A percentile compares a stretch with the other conserved stretches of the same genome.
phyloP scores from a whole-genome alignment of 805 yeast genomes.

The Kluyveromyces dobzhanskii region DNA sequence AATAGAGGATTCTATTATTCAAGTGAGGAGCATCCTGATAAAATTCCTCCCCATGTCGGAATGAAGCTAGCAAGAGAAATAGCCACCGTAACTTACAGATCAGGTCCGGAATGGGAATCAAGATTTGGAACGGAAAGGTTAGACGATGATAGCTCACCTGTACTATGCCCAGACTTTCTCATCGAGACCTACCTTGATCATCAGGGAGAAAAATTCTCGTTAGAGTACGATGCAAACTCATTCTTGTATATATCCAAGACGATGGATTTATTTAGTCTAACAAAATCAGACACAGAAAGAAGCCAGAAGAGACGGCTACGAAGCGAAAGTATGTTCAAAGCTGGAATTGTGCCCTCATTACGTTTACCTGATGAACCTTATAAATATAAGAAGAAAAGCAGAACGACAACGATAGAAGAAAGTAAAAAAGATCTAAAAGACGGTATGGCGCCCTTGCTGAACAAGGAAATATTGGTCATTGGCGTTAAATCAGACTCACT shows the following conservation, averaged over 20 bases:
- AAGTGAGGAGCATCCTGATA: slow-evolving; percentile 23
- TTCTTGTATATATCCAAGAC: slow-evolving; percentile 83
- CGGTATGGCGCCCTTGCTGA: slow-evolving; percentile 57
- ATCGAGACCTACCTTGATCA: slow-evolving; percentile 92
- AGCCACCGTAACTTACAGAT: slow-evolving; percentile 87
- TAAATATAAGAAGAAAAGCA: slow-evolving; percentile 40
- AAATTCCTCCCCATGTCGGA: slow-evolving; percentile 84
- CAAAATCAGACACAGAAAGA: slow-evolving; percentile 37
- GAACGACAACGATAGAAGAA: slow-evolving; percentile 43
- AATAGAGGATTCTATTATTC: slow-evolving; percentile 82
- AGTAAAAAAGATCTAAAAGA: slow-evolving; percentile 49
- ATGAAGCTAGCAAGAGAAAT: slow-evolving; percentile 92
- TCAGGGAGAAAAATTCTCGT: slow-evolving; percentile 88
- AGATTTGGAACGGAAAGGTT: slow-evolving; percentile 85
- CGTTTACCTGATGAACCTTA: slow-evolving; percentile 12
- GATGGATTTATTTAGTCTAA: slow-evolving; percentile 87
- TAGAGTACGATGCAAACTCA: slow-evolving; percentile 87
- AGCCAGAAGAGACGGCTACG: slow-evolving; percentile 36
- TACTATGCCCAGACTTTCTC: slow-evolving; percentile 85
- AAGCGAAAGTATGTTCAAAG: slow-evolving; percentile 27
- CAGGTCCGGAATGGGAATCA: slow-evolving; percentile 96
- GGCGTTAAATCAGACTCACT: slow-evolving; percentile 92
- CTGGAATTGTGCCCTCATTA: slow-evolving; percentile 17
- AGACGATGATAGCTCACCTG: slow-evolving; percentile 70
- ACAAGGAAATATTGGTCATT: slow-evolving; percentile 62